Base-by-base conservation (phyloP, 257 asterid species). In the Misopates orontium region DNA sequence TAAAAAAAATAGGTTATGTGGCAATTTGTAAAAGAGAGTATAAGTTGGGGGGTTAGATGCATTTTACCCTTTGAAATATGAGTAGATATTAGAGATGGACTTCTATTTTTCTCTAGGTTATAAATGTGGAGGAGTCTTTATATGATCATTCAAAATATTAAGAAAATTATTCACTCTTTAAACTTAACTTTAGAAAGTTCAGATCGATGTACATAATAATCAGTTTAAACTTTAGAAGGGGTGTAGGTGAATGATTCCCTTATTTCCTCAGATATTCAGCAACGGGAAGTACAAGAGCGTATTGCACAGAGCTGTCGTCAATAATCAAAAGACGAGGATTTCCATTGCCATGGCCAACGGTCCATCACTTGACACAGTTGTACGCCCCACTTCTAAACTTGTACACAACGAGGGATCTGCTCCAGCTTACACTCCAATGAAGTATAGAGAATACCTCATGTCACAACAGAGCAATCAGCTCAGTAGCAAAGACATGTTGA, bases 281-380 rank as follows among this genome's bases (percentile, higher is more conserved):
- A 89, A 89, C 1, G 98, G 98, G 11, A 91, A 76, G 71, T 85
- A 85, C 81, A 89, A 83, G 77, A 91, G 98, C 28, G 90, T 85
- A 14, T 2, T 83, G 74, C 98, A 91, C 58, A 85, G 95, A 72
- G 98, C 86, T 0, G 78, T 73, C 20, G 96, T 85, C 69, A 91
- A 91, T 48, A 63, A 70, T 31, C 28, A 72, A 44, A 79, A n/a
- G 73, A 68, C 85, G 1, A 87, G 98, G 71, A 85, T 91, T 50
- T 91, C 98, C 3, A 23, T 91, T 2, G 96, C 80, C 19, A 24
- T 79, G 59, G 74, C 83, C 3, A 86, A 86, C 21, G 94, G 98
- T 20, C 95, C 98, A 19, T 83, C 94, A 0, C 73, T 60, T 3
- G 85, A 91, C 4, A 73, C 87, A 1, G 57, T 49, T 4, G 92